These are phyloP conservation scores for Kandelia obovata DNA, from an alignment of 345 rosid species.

Conservation along the genomic window DNA sequence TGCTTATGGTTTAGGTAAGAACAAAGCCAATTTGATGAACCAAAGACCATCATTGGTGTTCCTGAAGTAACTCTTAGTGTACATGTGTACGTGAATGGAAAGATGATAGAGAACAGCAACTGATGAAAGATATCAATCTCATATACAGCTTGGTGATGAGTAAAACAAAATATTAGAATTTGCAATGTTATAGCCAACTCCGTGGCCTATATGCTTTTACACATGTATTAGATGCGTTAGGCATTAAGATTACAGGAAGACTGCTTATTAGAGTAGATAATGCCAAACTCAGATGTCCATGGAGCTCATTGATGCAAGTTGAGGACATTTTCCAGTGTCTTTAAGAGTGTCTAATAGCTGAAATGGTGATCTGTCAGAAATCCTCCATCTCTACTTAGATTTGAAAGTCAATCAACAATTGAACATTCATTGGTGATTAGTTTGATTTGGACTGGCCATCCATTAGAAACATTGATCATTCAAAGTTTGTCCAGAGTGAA, in stretches of 20 bases:
- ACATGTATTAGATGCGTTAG: no score
- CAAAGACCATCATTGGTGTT: background rate
- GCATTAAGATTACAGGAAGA: background rate
- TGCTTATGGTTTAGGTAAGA: conserved; percentile 88
- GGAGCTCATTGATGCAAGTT: no score
- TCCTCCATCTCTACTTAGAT: no score
- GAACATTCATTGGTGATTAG: no score
- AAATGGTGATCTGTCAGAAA: no score
- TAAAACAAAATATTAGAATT: background rate
- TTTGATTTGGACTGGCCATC: no score
- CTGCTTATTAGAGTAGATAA: background rate
- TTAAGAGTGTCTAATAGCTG: no score
- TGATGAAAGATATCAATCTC: background rate
- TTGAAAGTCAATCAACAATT: no score
- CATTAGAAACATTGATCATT: no score
- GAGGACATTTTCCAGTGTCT: no score
- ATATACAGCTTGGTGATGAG: background rate
- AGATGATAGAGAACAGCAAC: background rate
- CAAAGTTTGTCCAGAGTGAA: no score
- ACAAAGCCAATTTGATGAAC: conserved; percentile 5
- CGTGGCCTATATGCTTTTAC: background rate
- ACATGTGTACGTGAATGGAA: background rate
- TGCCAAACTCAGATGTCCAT: background rate
- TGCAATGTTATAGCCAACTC: background rate
- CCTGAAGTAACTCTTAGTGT: background rate